Conservation (phyloP, 2,329 filamentous ascomycete species). For the Epichloe elymi region DNA sequence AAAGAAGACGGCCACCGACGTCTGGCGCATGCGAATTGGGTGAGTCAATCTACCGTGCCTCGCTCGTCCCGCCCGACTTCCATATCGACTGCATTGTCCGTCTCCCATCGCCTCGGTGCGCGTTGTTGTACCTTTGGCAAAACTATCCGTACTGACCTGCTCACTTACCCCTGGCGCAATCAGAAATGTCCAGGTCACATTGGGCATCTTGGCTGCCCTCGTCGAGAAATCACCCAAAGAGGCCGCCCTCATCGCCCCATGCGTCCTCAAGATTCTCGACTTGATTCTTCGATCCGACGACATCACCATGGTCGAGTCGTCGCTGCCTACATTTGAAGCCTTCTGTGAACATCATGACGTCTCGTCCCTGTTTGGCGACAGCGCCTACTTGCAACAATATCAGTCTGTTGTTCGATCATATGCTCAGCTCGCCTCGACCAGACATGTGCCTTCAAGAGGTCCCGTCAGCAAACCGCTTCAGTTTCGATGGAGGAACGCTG, state of each 20-base stretch:
- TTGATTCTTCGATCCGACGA: slow-evolving; percentile 75
- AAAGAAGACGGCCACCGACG: slow-evolving; percentile 84
- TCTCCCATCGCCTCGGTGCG: not conserved
- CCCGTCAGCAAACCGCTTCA: slow-evolving; percentile 56
- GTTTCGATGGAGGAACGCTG: slow-evolving; percentile 64
- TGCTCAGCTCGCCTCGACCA: slow-evolving; percentile 62
- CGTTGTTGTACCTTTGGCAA: not conserved
- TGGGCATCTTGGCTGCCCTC: slow-evolving; percentile 81
- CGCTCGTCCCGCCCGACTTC: not conserved
- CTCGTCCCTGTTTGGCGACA: slow-evolving; percentile 72
- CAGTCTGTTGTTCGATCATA: slow-evolving; percentile 71
- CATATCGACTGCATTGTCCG: not conserved
- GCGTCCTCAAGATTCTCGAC: slow-evolving; percentile 72
- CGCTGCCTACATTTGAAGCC: slow-evolving; percentile 70
- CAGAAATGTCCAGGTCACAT: slow-evolving; percentile 86
- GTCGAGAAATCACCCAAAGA: slow-evolving; percentile 90
- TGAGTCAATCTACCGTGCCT: slow-evolving; percentile 26
- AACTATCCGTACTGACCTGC: not conserved
- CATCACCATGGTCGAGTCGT: slow-evolving; percentile 86
- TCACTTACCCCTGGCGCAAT: not conserved
- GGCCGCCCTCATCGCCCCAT: slow-evolving; percentile 74
- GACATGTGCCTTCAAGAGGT: slow-evolving; percentile 35
- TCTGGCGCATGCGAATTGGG: slow-evolving; percentile 80
- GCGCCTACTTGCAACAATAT: slow-evolving; percentile 70
- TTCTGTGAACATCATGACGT: slow-evolving; percentile 85